Conservation (phyloP, 2,329 filamentous ascomycete species). For the Lasiodiplodia hormozganensis region DNA sequence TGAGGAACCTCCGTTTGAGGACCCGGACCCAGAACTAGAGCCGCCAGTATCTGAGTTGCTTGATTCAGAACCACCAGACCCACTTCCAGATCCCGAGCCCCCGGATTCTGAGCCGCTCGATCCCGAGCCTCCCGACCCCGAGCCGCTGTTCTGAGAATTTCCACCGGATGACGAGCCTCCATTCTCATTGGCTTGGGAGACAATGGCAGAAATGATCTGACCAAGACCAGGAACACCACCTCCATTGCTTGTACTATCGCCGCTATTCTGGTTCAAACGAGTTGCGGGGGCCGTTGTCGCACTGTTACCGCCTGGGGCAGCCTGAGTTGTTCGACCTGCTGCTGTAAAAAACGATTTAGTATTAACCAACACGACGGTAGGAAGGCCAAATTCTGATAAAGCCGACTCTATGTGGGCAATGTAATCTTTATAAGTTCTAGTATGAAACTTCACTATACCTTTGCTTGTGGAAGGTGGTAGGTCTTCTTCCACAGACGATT, state of each 20-base stretch:
- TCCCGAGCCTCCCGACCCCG: slow-evolving; percentile 2
- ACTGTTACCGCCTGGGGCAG: neutral
- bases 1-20: neutral
- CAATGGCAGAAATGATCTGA: slow-evolving; percentile 12
- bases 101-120: neutral
- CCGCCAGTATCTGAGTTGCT: neutral
- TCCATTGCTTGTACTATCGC: neutral
- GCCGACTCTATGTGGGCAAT: slow-evolving; percentile 41
- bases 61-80: neutral
- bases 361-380: slow-evolving; percentile 6
- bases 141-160: slow-evolving; percentile 12
- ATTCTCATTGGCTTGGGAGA: slow-evolving; percentile 13
- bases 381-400: slow-evolving; percentile 24
- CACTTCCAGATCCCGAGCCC: neutral
- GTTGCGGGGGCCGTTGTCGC: neutral
- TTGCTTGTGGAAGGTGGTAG: neutral
- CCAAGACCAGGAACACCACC: slow-evolving; percentile 1
- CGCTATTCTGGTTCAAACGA: neutral
- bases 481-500: slow-evolving; percentile 10
- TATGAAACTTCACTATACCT: slow-evolving; percentile 19
- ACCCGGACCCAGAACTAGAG: too few relatives aligned
- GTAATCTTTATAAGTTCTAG: neutral
- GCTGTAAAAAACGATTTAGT: slow-evolving; percentile 5
- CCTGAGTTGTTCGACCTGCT: neutral
- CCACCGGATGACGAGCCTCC: slow-evolving; percentile 23